Evolutionary conservation across 1,284 basidiomycete species (phyloP).

Genomic region (Amylostereum chailletii): DNA sequence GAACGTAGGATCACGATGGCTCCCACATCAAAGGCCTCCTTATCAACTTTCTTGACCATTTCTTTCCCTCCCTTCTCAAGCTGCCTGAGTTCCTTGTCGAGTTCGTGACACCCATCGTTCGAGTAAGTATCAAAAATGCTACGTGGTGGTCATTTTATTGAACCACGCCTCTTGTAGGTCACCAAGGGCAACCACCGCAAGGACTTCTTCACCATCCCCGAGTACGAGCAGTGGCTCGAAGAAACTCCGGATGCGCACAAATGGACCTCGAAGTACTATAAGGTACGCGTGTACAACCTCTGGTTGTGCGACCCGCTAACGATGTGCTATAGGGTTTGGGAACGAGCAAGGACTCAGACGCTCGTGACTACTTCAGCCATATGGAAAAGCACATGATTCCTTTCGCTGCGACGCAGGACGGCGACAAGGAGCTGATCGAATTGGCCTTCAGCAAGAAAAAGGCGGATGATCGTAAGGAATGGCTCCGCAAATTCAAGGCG

Average conservation of each 20-base stretch:
- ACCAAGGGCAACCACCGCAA: slow-evolving; percentile 76
- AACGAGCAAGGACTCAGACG: slow-evolving; percentile 84
- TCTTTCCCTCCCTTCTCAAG: slow-evolving; percentile 92
- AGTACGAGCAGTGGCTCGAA: slow-evolving; percentile 92
- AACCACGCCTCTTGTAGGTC: slow-evolving; percentile 33
- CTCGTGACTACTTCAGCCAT: slow-evolving; percentile 87
- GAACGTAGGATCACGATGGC: slow-evolving; percentile 92
- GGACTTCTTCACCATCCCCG: slow-evolving; percentile 96
- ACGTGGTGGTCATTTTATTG: background rate
- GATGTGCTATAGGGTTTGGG: slow-evolving; percentile 74
- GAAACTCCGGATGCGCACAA: slow-evolving; percentile 72
- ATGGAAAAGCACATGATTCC: slow-evolving; percentile 94
- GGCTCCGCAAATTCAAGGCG: slow-evolving; percentile 90
- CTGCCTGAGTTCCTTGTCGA: slow-evolving; percentile 93
- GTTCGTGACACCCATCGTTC: slow-evolving; percentile 98
- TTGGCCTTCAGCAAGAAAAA: slow-evolving; percentile 99
- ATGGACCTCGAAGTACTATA: slow-evolving; percentile 96
- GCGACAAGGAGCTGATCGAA: slow-evolving; percentile 88
- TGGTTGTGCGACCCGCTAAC: background rate
- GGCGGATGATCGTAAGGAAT: slow-evolving; percentile 97
- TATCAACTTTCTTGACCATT: slow-evolving; percentile 97
- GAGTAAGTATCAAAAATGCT: slow-evolving; percentile 43
- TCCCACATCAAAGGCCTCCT: slow-evolving; percentile 99
- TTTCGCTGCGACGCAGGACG: slow-evolving; percentile 76
- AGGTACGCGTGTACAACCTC: slow-evolving; percentile 42